Percentiles rank a stretch among this genome's conserved stretches.
Evolutionary conservation across 2,329 filamentous ascomycete species (phyloP).

Genomic region (Coniochaeta sp.): DNA sequence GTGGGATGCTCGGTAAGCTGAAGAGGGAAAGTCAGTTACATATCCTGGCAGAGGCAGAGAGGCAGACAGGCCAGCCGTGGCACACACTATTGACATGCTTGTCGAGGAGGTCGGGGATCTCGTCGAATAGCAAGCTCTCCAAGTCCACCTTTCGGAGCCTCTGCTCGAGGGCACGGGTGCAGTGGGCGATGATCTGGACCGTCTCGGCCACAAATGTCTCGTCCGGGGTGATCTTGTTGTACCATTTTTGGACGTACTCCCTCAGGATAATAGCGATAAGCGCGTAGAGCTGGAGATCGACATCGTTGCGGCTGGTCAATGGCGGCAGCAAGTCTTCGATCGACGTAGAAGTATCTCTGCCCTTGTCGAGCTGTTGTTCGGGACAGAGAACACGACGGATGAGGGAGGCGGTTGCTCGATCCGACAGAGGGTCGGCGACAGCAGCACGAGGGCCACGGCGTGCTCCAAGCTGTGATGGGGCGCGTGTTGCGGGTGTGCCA

Average conservation of each 20-base stretch:
- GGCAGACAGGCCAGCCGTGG: neutral
- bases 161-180: conserved; percentile 80
- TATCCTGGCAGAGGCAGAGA: neutral
- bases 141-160: conserved; percentile 75
- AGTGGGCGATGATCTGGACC: conserved; percentile 85
- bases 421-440: conserved; percentile 49
- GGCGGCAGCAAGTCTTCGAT: conserved; percentile 82
- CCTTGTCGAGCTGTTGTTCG: conserved; percentile 54
- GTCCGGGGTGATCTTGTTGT: conserved; percentile 84
- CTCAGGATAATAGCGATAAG: conserved; percentile 83
- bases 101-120: conserved; percentile 75
- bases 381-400: conserved; percentile 79
- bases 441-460: conserved; percentile 9
- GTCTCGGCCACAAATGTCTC: conserved; percentile 82
- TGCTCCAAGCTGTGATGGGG: conserved; percentile 1
- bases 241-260: conserved; percentile 91
- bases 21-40: conserved; percentile 9
- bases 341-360: conserved; percentile 42
- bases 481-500: neutral
- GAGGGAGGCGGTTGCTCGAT: conserved; percentile 71
- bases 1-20: conserved; percentile 68
- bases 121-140: conserved; percentile 75
- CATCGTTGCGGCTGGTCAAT: conserved; percentile 86
- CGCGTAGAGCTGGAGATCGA: conserved; percentile 89
- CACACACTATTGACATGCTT: conserved; percentile 67